Evolutionary conservation across 371 early-diverging fungal species (phyloP).

Genomic region (Amoeboaphelidium occidentale): DNA sequence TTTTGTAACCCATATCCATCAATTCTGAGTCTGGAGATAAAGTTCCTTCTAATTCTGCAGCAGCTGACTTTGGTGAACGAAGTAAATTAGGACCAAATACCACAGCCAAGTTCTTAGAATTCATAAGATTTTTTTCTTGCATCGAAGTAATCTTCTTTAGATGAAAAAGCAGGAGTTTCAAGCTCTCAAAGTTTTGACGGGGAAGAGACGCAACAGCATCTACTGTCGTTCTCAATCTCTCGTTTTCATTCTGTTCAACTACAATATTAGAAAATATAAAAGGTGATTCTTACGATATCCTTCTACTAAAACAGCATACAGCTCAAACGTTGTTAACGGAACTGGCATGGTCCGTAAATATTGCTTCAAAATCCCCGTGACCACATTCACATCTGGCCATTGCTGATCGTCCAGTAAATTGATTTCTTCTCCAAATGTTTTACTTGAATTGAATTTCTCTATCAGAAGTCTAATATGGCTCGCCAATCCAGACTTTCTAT

Average conservation of each 20-base stretch:
- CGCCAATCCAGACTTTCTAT: slow-evolving; percentile 70
- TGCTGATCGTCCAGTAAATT: slow-evolving; percentile 12
- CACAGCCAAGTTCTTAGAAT: slow-evolving; percentile 58
- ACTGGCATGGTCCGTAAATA: slow-evolving; percentile 17
- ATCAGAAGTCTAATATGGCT: slow-evolving; percentile 29
- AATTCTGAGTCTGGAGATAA: slow-evolving; percentile 22
- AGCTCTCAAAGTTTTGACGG: slow-evolving; percentile 23
- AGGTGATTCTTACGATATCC: slow-evolving; percentile 2
- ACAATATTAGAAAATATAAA: neutral
- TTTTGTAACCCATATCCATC: slow-evolving; percentile 49
- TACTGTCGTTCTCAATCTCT: neutral
- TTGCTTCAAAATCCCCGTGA: slow-evolving; percentile 16
- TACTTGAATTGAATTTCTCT: slow-evolving; percentile 16
- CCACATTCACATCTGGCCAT: slow-evolving; percentile 12
- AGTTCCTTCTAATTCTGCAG: slow-evolving; percentile 23
- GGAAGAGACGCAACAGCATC: slow-evolving; percentile 26
- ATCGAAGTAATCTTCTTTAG: slow-evolving; percentile 27
- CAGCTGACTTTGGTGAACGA: slow-evolving; percentile 8
- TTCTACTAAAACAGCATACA: slow-evolving; percentile 8
- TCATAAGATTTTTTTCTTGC: slow-evolving; percentile 51
- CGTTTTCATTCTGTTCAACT: neutral
- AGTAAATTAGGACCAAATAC: slow-evolving; percentile 84
- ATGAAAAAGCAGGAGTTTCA: slow-evolving; percentile 31
- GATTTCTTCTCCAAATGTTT: slow-evolving; percentile 19
- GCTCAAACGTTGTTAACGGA: slow-evolving; percentile 7